Evolutionary conservation across 306 rosid genomes (phyloP).

Genomic region (Phaseolus lunatus): DNA sequence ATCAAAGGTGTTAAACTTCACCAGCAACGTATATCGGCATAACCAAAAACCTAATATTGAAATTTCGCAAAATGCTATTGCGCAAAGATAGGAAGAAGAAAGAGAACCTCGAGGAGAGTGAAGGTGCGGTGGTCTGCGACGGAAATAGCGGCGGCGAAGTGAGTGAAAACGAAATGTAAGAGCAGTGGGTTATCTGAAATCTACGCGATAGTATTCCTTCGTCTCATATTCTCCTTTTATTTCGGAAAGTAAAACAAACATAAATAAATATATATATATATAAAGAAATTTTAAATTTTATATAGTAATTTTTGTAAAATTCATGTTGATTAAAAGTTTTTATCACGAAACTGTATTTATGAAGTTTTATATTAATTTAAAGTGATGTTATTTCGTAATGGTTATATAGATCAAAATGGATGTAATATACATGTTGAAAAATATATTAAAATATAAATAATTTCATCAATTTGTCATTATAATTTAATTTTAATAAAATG

Average conservation of each 20-base stretch:
- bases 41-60: constrained; percentile 35
- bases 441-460: too few relatives aligned
- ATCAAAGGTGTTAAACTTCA: constrained; percentile 3
- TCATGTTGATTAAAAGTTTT: too few relatives aligned
- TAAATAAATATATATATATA: not conserved
- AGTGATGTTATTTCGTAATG: too few relatives aligned
- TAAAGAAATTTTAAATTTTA: too few relatives aligned
- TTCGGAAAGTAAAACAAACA: not conserved
- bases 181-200: not conserved
- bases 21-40: not conserved
- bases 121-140: not conserved
- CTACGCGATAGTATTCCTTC: not conserved
- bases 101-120: constrained; percentile 38
- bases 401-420: too few relatives aligned
- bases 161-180: constrained; percentile 11
- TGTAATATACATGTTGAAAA: too few relatives aligned
- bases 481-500: too few relatives aligned
- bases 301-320: too few relatives aligned
- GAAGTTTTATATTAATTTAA: too few relatives aligned
- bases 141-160: constrained; percentile 34
- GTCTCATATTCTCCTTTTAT: constrained; percentile 10
- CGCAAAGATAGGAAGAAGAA: constrained; percentile 1
- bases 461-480: too few relatives aligned
- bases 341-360: too few relatives aligned
- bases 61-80: constrained; percentile 16